These are phyloP conservation scores for Aspergillus chevalieri DNA, from an alignment of 2,329 filamentous ascomycete genomes.

Conservation along the genomic window DNA sequence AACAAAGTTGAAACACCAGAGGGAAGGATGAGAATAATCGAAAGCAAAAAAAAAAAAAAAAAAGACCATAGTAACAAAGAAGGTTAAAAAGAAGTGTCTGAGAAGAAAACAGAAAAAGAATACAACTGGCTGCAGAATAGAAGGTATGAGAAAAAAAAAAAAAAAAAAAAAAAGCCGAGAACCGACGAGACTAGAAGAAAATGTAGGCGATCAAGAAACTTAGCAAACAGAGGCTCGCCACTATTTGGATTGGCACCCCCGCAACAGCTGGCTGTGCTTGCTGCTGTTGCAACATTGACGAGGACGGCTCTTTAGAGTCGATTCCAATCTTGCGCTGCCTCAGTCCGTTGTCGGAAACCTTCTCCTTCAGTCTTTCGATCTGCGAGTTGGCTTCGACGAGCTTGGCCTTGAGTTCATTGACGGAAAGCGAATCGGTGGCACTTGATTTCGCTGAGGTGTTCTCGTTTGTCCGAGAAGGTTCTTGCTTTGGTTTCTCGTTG, in stretches of 20 bases:
- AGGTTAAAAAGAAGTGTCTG: slow-evolving; percentile 20
- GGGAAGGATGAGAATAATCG: slow-evolving; percentile 5
- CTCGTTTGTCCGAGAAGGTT: slow-evolving; percentile 33
- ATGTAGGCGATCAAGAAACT: slow-evolving; percentile 94
- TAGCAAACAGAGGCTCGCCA: slow-evolving; percentile 74
- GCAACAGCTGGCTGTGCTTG: slow-evolving; percentile 51
- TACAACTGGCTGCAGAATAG: slow-evolving; percentile 17
- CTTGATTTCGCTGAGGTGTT: slow-evolving; percentile 43
- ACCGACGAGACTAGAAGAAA: slow-evolving; percentile 66
- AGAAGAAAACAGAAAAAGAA: slow-evolving; percentile 12
- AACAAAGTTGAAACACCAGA: slow-evolving; percentile 12
- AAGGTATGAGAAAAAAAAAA: slow-evolving; percentile 15
- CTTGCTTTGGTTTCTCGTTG: slow-evolving; percentile 30
- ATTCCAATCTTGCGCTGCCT: slow-evolving; percentile 68
- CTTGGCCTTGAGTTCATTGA: slow-evolving; percentile 64
- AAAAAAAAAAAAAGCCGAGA: slow-evolving; percentile 12
- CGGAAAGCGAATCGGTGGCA: slow-evolving; percentile 43
- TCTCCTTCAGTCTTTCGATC: slow-evolving; percentile 61
- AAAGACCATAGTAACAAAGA: slow-evolving; percentile 21
- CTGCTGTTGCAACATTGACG: slow-evolving; percentile 49
- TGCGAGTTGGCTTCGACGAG: slow-evolving; percentile 69
- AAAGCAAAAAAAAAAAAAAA: slow-evolving; percentile 7
- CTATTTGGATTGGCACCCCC: slow-evolving; percentile 81
- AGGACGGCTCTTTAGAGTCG: slow-evolving; percentile 47
- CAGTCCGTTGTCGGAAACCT: slow-evolving; percentile 61